Conservation (phyloP, 495 filamentous ascomycete genomes). For the Chaetomidium leptoderma region DNA sequence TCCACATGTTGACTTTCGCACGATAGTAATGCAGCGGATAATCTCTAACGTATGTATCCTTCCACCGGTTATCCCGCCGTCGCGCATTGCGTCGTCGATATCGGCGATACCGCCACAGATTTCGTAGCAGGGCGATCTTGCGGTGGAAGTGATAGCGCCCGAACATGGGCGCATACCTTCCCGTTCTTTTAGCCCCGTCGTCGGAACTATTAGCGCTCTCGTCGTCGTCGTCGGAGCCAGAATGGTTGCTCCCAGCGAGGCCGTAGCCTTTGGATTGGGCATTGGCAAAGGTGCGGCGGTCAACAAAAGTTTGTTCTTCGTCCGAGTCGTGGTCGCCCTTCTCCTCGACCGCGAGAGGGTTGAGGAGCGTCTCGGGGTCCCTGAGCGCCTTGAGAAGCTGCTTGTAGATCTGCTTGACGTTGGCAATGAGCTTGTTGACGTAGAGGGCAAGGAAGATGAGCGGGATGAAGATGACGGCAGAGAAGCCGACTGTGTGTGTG, state of each 20-base stretch:
- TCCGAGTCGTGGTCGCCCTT: constrained; percentile 17
- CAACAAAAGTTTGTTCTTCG: constrained; percentile 11
- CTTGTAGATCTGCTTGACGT: constrained; percentile 6
- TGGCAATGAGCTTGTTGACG: constrained; percentile 17
- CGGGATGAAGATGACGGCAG: constrained; percentile 14
- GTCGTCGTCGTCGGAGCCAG: neutral
- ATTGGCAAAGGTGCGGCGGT: neutral
- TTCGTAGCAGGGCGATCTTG: constrained; percentile 7
- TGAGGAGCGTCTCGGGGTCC: constrained; percentile 1
- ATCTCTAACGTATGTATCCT: constrained; percentile 11
- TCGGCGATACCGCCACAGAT: constrained; percentile 9
- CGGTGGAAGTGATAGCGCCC: constrained; percentile 14
- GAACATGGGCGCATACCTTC: constrained; percentile 12
- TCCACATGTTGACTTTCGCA: neutral
- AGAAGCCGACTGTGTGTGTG: constrained; percentile 16
- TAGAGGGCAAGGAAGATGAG: constrained; percentile 19
- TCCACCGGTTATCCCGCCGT: constrained; percentile 14
- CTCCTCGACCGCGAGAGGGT: neutral
- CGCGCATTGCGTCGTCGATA: constrained; percentile 1
- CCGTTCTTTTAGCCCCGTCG: neutral
- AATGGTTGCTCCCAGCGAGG: neutral
- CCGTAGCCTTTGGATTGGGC: constrained; percentile 3
- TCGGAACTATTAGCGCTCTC: neutral
- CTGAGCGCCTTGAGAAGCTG: constrained; percentile 4
- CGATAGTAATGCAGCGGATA: constrained; percentile 11